These are phyloP conservation scores for Phanerochaete carnosa DNA, from an alignment of 768 basidiomycete species.

Conservation along the genomic window DNA sequence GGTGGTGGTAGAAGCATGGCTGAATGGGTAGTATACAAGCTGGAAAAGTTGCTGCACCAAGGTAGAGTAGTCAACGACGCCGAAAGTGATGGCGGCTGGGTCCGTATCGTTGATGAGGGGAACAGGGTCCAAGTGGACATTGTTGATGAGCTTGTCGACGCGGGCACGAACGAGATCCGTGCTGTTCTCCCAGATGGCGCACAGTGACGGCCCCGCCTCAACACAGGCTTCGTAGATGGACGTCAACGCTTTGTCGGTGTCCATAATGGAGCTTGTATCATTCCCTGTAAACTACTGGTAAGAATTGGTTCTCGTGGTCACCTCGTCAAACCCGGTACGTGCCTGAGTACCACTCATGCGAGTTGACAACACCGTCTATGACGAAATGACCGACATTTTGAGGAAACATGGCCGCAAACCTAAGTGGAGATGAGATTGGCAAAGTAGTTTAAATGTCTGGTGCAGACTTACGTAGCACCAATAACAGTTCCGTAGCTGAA, in stretches of 20 bases:
- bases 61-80: constrained; percentile 7
- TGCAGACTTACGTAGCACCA: constrained; percentile 14
- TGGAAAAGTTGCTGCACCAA: neutral
- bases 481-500: constrained; percentile 19
- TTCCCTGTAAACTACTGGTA: neutral
- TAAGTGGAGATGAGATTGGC: constrained; percentile 3
- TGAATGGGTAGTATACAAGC: constrained; percentile 5
- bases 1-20: neutral
- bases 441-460: neutral
- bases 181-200: constrained; percentile 21
- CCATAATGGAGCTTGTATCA: neutral
- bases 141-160: constrained; percentile 4
- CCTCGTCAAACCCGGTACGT: too few relatives aligned
- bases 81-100: neutral
- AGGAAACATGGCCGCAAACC: constrained; percentile 30
- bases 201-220: constrained; percentile 20
- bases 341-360: constrained; percentile 17
- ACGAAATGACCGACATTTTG: constrained; percentile 29
- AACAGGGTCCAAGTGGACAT: neutral
- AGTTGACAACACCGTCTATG: constrained; percentile 24
- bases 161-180: constrained; percentile 14
- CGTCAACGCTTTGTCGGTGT: constrained; percentile 14
- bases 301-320: constrained; percentile 8
- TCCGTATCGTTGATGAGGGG: neutral
- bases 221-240: constrained; percentile 16